These are phyloP conservation scores for Plasmodium reichenowi DNA, from an alignment of 169 alveolate species.

Conservation along the genomic window DNA sequence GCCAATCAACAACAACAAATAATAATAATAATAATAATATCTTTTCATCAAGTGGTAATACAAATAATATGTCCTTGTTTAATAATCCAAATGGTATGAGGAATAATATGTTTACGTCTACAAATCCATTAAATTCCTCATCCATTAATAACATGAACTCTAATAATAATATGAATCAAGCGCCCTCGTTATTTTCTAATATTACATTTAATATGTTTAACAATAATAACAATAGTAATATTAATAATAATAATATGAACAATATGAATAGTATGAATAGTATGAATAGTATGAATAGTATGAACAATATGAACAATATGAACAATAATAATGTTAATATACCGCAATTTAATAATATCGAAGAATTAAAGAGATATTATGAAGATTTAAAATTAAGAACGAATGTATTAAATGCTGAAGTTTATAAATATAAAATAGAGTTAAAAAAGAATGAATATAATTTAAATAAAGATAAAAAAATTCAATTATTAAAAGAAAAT, in stretches of 20 bases:
- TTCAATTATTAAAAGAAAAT: conserved; percentile 50
- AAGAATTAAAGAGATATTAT: conserved; percentile 28
- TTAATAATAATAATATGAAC: background rate
- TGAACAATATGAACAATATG: too few relatives aligned
- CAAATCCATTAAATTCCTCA: background rate
- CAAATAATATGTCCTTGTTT: background rate
- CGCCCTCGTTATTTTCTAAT: conserved; percentile 17
- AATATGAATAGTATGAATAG: background rate
- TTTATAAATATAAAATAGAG: conserved; percentile 39
- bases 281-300: too few relatives aligned
- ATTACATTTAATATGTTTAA: background rate
- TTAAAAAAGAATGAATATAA: conserved; percentile 47
- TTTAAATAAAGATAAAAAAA: conserved; percentile 41
- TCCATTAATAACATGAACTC: background rate
- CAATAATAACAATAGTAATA: background rate
- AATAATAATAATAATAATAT: background rate
- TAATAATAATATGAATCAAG: background rate
- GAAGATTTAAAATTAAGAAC: conserved; percentile 54
- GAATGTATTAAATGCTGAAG: conserved; percentile 46
- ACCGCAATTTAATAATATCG: background rate
- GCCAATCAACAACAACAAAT: background rate
- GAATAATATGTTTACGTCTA: background rate
- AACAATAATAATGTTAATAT: background rate
- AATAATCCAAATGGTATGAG: background rate
- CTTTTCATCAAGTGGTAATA: background rate